A percentile compares a stretch with the other conserved stretches of the same genome.
Evolutionary conservation across 2,329 filamentous ascomycete genomes (phyloP).

Genomic region (Lasiodiplodia citricola): DNA sequence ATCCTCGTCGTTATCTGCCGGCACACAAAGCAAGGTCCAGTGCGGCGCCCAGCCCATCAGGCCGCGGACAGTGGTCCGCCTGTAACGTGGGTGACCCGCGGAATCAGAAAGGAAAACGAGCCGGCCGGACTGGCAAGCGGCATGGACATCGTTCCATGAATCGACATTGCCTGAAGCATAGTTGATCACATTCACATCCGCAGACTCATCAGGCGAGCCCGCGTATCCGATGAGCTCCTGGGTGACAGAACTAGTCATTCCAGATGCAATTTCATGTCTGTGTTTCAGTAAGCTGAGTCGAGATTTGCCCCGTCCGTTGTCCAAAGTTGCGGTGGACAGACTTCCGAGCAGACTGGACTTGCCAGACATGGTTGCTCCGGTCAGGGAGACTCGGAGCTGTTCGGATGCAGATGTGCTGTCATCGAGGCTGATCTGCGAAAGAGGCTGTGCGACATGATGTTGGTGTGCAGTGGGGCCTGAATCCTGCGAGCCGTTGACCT

Average conservation of each 20-base stretch:
- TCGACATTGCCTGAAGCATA: constrained; percentile 86
- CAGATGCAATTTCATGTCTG: constrained; percentile 88
- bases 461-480: constrained; percentile 1
- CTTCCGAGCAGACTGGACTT: constrained; percentile 92
- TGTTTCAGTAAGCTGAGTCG: constrained; percentile 88
- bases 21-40: constrained; percentile 87
- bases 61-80: constrained; percentile 85
- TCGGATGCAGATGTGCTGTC: constrained; percentile 42
- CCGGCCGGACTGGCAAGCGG: constrained; percentile 72
- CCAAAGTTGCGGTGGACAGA: constrained; percentile 82
- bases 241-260: constrained; percentile 90
- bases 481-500: constrained; percentile 52
- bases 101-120: constrained; percentile 91
- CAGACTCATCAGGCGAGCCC: background rate
- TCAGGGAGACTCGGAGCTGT: constrained; percentile 85
- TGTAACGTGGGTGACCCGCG: constrained; percentile 86
- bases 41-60: constrained; percentile 96
- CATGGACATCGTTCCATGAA: constrained; percentile 94
- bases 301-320: constrained; percentile 91
- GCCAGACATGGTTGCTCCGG: constrained; percentile 86
- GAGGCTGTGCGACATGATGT: constrained; percentile 14
- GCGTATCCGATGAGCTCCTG: constrained; percentile 90
- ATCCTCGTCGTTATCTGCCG: constrained; percentile 72
- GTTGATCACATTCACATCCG: constrained; percentile 56
- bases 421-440: constrained; percentile 24